phyloP scores from a whole-genome alignment of 139 green algal genomes.

The Zygnema circumcarinatum region DNA sequence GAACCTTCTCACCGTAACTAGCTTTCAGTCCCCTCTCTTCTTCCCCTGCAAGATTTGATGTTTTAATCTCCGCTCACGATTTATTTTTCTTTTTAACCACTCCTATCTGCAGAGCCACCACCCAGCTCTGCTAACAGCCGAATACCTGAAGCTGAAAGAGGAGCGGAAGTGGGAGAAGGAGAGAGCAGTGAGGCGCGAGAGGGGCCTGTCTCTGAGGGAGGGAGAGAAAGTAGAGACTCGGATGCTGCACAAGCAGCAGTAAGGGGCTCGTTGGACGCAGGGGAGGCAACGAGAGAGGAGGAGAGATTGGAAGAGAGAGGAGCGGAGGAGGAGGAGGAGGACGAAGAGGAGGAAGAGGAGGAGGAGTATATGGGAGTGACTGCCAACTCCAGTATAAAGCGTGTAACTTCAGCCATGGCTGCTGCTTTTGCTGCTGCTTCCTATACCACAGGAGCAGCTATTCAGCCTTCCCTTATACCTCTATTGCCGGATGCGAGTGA shows the following conservation, averaged over 20 bases:
- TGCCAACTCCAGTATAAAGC: neutral
- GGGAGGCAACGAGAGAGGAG: neutral
- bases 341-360: neutral
- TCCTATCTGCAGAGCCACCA: too few relatives aligned
- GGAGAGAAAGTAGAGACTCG: too few relatives aligned
- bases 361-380: neutral
- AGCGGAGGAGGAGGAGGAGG: neutral
- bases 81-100: too few relatives aligned
- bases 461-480: neutral
- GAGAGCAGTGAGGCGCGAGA: neutral
- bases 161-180: neutral
- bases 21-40: too few relatives aligned
- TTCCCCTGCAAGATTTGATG: too few relatives aligned
- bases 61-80: too few relatives aligned
- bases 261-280: neutral
- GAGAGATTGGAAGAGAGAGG: neutral
- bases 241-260: too few relatives aligned
- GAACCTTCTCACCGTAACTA: too few relatives aligned
- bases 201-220: neutral
- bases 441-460: neutral
- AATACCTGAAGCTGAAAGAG: too few relatives aligned
- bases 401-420: conserved; percentile 2
- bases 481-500: conserved; percentile 1
- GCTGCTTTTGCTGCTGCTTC: conserved; percentile 15
- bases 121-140: too few relatives aligned